Evolutionary conservation across 23 red algal species (phyloP).

Genomic region (Chondrus crispus): DNA sequence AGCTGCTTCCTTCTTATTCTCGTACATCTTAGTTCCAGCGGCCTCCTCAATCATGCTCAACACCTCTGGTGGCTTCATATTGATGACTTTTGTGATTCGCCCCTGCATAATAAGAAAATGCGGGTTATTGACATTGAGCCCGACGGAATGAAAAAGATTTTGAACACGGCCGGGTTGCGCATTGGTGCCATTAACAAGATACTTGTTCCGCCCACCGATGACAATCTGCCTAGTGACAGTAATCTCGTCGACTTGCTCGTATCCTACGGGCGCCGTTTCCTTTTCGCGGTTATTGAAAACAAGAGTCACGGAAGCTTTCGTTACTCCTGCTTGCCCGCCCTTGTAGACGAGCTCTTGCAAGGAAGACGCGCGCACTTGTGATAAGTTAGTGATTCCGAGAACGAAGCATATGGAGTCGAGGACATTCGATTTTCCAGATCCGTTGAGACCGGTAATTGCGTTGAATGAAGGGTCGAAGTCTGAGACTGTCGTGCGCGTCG

Average conservation of each 20-base stretch:
- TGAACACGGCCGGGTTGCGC: slow-evolving; percentile 86
- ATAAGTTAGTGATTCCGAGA: slow-evolving; percentile 91
- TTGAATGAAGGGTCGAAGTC: slow-evolving; percentile 97
- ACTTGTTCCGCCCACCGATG: slow-evolving; percentile 94
- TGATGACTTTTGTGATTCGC: slow-evolving; percentile 97
- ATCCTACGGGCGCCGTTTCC: slow-evolving; percentile 76
- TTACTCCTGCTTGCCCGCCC: slow-evolving; percentile 85
- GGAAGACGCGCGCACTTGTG: slow-evolving; percentile 78
- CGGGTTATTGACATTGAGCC: slow-evolving; percentile 99
- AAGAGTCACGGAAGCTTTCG: slow-evolving; percentile 84
- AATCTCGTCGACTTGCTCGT: slow-evolving; percentile 76
- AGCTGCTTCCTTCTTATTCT: slow-evolving; percentile 90
- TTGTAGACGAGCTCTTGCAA: slow-evolving; percentile 99
- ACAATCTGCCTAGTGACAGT: slow-evolving; percentile 82
- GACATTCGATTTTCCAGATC: slow-evolving; percentile 94
- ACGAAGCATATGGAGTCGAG: slow-evolving; percentile 99
- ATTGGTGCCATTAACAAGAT: slow-evolving; percentile 92
- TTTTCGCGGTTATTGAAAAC: slow-evolving; percentile 93
- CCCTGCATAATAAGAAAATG: slow-evolving; percentile 99
- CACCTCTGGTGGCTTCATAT: slow-evolving; percentile 96
- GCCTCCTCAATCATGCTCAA: slow-evolving; percentile 96
- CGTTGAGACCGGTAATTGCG: slow-evolving; percentile 96
- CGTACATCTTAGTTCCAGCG: slow-evolving; percentile 98
- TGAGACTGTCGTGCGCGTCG: slow-evolving; percentile 74
- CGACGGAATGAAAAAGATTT: slow-evolving; percentile 96